Conservation (phyloP, 805 yeast genomes). For the Wickerhamiella australiensis region DNA sequence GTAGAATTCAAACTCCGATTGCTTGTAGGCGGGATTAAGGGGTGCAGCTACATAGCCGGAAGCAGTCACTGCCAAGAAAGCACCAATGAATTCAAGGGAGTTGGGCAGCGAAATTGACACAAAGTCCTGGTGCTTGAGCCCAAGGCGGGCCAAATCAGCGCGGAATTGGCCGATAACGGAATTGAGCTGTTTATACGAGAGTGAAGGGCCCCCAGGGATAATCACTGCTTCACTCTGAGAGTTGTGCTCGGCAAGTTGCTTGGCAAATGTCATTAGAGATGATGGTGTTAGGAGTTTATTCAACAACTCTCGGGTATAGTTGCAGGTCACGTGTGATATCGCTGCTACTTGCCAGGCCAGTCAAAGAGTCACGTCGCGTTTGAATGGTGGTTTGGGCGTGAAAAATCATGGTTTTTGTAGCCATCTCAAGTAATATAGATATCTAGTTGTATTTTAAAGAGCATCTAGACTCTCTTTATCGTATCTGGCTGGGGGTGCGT, state of each 20-base stretch:
- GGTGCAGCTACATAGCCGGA: constrained; percentile 56
- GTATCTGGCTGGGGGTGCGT: too few relatives aligned
- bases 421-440: too few relatives aligned
- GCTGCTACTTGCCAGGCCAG: neutral
- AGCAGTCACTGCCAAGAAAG: constrained; percentile 46
- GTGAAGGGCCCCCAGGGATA: constrained; percentile 38
- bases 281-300: neutral
- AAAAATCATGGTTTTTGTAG: too few relatives aligned
- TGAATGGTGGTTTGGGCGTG: too few relatives aligned
- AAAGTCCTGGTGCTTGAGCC: constrained; percentile 35
- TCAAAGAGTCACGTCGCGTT: neutral
- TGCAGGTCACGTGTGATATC: neutral
- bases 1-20: constrained; percentile 52
- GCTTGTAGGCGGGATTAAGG: constrained; percentile 49
- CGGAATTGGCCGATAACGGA: constrained; percentile 31
- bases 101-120: constrained; percentile 54
- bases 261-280: constrained; percentile 2
- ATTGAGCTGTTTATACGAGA: constrained; percentile 36
- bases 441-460: too few relatives aligned
- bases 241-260: neutral
- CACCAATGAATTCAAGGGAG: constrained; percentile 43
- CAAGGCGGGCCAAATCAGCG: constrained; percentile 27
- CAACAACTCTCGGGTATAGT: neutral
- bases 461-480: too few relatives aligned
- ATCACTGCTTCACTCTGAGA: constrained; percentile 24